Base-by-base conservation (phyloP, 495 filamentous ascomycete species). In the Hypoxylon crocopeplum region DNA sequence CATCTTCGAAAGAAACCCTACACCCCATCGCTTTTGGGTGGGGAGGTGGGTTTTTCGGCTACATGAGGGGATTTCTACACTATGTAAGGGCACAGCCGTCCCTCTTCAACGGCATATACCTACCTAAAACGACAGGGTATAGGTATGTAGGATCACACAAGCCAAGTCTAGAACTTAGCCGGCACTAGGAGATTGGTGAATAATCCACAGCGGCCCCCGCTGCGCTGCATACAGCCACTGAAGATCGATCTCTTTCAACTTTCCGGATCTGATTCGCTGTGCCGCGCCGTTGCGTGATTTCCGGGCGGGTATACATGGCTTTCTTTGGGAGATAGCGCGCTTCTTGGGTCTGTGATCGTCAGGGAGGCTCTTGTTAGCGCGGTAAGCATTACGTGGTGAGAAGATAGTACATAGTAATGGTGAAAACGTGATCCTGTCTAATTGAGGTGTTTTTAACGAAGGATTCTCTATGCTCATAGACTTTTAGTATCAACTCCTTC, bases 101-200 rank as follows among this genome's bases (percentile, higher is more conserved):
- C 7, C 32, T 21, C 41, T 21, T 48, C 27, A 11, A 36, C 27
- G 30, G 59, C 51, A 57, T 63, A 57, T 44, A 46, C 48, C 20
- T 57, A 51, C 59, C 47, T 48, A 57, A 56, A 52, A 38, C 46
- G 40, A 56, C n/a, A 29, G 32, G 29, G 15, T 41, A 48, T 19
- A 13, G 41, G 39, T 48, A 41, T n/a, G 21, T 45, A 27, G 33
- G 46, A 46, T 37, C 40, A n/a, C 44, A 25, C 57, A 19, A 51
- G 38, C 7, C 49, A 55, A 48, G 44, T 50, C 38, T 29, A 2
- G 12, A 30, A 29, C 24, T 62, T 52, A 62, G 46, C 59, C 59
- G 59, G 59, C 59, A 56, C 46, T 62, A 55, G 51, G 38, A 36
- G 36, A 44, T 49, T 61, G 42, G 36, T 36, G 42, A 36, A 34